phyloP scores from a whole-genome alignment of 2,329 filamentous ascomycete species.

The Lasiodiplodia citricola region DNA sequence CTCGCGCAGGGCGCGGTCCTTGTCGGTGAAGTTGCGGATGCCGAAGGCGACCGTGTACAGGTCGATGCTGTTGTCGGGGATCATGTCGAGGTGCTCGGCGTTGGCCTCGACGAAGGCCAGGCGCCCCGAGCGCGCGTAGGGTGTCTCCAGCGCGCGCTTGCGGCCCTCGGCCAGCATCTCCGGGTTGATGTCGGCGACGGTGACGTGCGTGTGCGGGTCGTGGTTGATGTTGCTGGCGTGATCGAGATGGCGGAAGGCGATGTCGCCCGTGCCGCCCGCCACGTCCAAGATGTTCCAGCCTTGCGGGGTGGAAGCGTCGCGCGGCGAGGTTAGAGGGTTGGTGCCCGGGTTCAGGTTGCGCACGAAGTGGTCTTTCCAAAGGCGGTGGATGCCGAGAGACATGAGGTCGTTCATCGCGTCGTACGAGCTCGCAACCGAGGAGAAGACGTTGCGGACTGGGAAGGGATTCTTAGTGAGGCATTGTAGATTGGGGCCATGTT shows the following conservation, averaged over 20 bases:
- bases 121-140: constrained; percentile 61
- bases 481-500: no score
- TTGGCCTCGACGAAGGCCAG: constrained; percentile 87
- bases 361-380: constrained; percentile 99
- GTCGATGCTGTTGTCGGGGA: constrained; percentile 77
- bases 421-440: constrained; percentile 91
- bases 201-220: constrained; percentile 82
- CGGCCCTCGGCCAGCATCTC: constrained; percentile 90
- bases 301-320: constrained; percentile 33
- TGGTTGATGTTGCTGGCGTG: constrained; percentile 81
- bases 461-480: constrained; percentile 33
- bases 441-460: constrained; percentile 85
- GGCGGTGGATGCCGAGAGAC: constrained; percentile 93
- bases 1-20: constrained; percentile 79
- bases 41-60: constrained; percentile 98
- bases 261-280: constrained; percentile 95
- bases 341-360: constrained; percentile 84
- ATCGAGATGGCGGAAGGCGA: constrained; percentile 94
- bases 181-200: constrained; percentile 93
- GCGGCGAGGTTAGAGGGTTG: constrained; percentile 51
- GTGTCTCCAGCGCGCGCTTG: constrained; percentile 72
- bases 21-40: constrained; percentile 96
- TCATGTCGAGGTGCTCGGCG: constrained; percentile 73
- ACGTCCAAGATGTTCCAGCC: constrained; percentile 88
- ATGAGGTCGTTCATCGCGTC: constrained; percentile 99